Conservation (phyloP, 805 yeast genomes). For the Candida pseudoglaebosa region DNA sequence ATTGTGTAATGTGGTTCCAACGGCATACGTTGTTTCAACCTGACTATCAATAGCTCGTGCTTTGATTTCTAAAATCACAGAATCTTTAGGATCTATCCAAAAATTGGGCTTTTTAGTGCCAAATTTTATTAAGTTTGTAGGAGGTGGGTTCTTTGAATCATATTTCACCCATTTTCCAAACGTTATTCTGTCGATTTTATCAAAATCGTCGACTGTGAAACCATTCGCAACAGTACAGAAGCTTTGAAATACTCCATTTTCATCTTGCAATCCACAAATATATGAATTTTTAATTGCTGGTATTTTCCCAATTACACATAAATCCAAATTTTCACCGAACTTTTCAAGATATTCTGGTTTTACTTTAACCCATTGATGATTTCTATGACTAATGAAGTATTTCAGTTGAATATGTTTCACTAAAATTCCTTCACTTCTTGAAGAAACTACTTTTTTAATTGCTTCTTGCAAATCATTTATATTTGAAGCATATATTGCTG, state of each 20-base stretch:
- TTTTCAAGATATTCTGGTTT: constrained; percentile 88
- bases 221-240: constrained; percentile 87
- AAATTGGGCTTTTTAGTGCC: constrained; percentile 60
- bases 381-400: constrained; percentile 52
- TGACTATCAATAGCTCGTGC: constrained; percentile 66
- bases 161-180: constrained; percentile 57
- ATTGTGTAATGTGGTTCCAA: constrained; percentile 69
- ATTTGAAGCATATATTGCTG: constrained; percentile 33
- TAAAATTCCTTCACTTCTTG: constrained; percentile 77
- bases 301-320: constrained; percentile 73
- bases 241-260: constrained; percentile 48
- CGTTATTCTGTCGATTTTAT: constrained; percentile 53
- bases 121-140: constrained; percentile 40
- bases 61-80: constrained; percentile 77
- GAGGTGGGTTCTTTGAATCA: constrained; percentile 38
- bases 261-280: constrained; percentile 64
- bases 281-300: constrained; percentile 69
- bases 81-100: constrained; percentile 79
- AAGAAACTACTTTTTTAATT: constrained; percentile 53
- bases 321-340: constrained; percentile 82
- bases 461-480: constrained; percentile 54
- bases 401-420: constrained; percentile 58
- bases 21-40: constrained; percentile 46
- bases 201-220: constrained; percentile 59
- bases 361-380: constrained; percentile 76